phyloP scores from a whole-genome alignment of 2,329 filamentous ascomycete genomes.

The Fusarium newnesense region DNA sequence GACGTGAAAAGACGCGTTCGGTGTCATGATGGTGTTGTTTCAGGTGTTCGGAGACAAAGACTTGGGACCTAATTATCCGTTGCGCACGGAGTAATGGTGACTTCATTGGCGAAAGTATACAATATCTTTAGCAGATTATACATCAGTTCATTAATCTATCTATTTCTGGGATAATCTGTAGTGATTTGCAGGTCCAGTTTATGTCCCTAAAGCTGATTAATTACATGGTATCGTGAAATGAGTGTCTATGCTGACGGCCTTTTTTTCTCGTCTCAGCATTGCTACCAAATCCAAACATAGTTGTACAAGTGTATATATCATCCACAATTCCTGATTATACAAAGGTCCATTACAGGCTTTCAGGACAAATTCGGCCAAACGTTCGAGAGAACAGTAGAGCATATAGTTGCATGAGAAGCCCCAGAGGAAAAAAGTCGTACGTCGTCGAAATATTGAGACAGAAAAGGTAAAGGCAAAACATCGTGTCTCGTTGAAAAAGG shows the following conservation, averaged over 20 bases:
- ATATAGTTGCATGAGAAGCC: not conserved
- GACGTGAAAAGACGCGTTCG: not conserved
- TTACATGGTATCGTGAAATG: conserved; percentile 44
- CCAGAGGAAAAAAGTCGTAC: conserved; percentile 14
- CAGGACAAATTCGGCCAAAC: conserved; percentile 2
- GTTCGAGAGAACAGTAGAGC: not conserved
- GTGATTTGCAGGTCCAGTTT: conserved; percentile 13
- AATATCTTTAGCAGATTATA: conserved; percentile 18
- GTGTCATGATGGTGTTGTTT: conserved; percentile 10
- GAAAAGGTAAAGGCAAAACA: conserved; percentile 28
- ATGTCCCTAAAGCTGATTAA: conserved; percentile 20
- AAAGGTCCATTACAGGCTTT: conserved; percentile 13
- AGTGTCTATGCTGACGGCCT: conserved; percentile 34
- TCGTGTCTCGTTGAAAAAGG: conserved; percentile 37
- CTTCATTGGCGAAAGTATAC: not conserved
- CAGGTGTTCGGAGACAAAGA: not conserved
- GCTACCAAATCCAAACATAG: conserved; percentile 35
- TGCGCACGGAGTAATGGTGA: not conserved
- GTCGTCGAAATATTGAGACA: conserved; percentile 30
- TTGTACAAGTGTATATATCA: conserved; percentile 37
- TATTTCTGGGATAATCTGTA: conserved; percentile 24
- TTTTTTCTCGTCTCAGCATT: conserved; percentile 24
- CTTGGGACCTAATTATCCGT: not conserved
- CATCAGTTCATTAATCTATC: conserved; percentile 40
- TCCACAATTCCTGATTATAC: conserved; percentile 28